Evolutionary conservation across 2,329 filamentous ascomycete species (phyloP), one percentile per base, ranked within the genome.

Genomic region (Xenoacremonium recifei): DNA sequence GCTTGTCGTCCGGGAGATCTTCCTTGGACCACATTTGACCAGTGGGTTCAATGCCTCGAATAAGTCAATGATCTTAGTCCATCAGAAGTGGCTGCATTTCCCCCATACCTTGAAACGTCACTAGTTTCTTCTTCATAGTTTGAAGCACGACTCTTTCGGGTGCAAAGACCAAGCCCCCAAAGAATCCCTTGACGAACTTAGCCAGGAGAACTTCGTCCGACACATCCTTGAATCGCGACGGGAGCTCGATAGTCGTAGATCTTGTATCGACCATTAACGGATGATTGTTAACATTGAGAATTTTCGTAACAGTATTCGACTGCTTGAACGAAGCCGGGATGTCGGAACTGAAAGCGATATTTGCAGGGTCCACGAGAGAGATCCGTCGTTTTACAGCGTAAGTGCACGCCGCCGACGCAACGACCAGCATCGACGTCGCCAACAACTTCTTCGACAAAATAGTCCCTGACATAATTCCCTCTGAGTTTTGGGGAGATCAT

Each of bases 131-230:
- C 0, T 44, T 42, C 7, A 51, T n/a, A 1, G 35, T 43, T 30
- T 49, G 44, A 2, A 61, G 42, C 0, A 40, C 34, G 4, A 44
- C 23, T 7, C 55, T 46, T 36, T 65, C 62, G 0, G 53, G 57
- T 1, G 44, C 49, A 29, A 65, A 50, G 1, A 65, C 61, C 1
- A 49, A 35, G 0, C 62, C 62, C 4, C 58, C 60, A 35, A 64
- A 64, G 20, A 59, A 65, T 0, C 53, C 59, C 11, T 48, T 58
- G 2, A 59, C 38, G 9, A 64, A 62, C 2, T 47, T 50, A 1
- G 62, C 54, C 18, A 65, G 42, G 5, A 65, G 33, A 3, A 34
- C 39, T 21, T 63, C 55, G 25, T 65, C 60, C 2, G 54, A 47
- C 2, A 57, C 27, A 11, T 39, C 3, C 2, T 30, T 25, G 15